Evolutionary conservation across 164 flowering plant genomes (phyloP).

Genomic region (Piper longum): DNA sequence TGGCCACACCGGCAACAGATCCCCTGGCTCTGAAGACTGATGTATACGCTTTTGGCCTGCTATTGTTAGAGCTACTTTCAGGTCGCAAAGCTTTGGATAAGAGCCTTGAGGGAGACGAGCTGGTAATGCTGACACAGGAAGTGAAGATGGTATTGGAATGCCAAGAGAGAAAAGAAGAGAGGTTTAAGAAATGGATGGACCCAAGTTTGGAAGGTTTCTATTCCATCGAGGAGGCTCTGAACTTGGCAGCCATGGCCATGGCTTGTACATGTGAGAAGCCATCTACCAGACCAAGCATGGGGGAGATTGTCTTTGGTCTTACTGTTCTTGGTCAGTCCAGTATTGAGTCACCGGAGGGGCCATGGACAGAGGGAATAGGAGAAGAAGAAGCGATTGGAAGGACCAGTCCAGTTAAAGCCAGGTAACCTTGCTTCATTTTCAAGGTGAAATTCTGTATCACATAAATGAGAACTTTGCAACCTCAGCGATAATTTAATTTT

Average conservation of each 20-base stretch:
- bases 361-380: constrained; percentile 24
- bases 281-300: constrained; percentile 46
- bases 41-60: constrained; percentile 54
- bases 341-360: constrained; percentile 22
- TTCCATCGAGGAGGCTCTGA: constrained; percentile 33
- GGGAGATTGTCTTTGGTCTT: constrained; percentile 47
- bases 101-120: constrained; percentile 34
- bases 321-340: constrained; percentile 42
- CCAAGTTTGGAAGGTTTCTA: constrained; percentile 27
- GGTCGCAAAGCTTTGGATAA: constrained; percentile 40
- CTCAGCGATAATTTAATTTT: no score
- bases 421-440: constrained; percentile 15
- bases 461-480: no score
- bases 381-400: constrained; percentile 13
- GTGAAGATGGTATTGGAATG: constrained; percentile 24
- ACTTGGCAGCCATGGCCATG: constrained; percentile 42
- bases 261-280: constrained; percentile 44
- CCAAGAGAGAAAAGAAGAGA: constrained; percentile 38
- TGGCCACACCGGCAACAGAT: constrained; percentile 23
- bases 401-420: constrained; percentile 28
- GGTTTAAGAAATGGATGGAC: constrained; percentile 40
- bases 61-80: constrained; percentile 48
- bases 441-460: no score
- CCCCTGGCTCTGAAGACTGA: constrained; percentile 21
- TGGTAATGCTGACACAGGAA: constrained; percentile 33